Evolutionary conservation across 2,329 filamentous ascomycete genomes (phyloP).

Genomic region (Cordyceps javanica): DNA sequence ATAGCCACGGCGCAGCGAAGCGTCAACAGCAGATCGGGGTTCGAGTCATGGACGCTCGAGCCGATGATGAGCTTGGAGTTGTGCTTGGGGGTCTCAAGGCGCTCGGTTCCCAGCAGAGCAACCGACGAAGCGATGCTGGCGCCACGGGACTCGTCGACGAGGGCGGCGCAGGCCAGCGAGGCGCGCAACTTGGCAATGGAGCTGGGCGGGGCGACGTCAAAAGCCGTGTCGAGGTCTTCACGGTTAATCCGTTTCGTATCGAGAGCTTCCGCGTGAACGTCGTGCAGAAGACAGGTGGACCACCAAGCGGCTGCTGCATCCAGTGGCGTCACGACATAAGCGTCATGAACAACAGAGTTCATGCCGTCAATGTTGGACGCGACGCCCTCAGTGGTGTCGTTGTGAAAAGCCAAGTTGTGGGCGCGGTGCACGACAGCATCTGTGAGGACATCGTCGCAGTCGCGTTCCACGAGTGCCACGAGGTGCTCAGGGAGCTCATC

Average conservation of each 20-base stretch:
- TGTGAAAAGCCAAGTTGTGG: slow-evolving; percentile 86
- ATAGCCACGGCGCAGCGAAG: slow-evolving; percentile 56
- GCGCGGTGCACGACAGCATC: slow-evolving; percentile 75
- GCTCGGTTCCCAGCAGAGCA: slow-evolving; percentile 38
- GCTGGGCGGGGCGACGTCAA: slow-evolving; percentile 68
- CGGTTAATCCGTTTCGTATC: slow-evolving; percentile 22
- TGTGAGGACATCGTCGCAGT: slow-evolving; percentile 76
- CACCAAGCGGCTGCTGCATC: slow-evolving; percentile 91
- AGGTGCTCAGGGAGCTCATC: slow-evolving; percentile 68
- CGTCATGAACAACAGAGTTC: slow-evolving; percentile 79
- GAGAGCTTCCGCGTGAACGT: slow-evolving; percentile 59
- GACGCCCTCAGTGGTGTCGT: slow-evolving; percentile 62
- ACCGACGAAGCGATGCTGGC: slow-evolving; percentile 51
- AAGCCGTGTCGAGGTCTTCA: slow-evolving; percentile 59
- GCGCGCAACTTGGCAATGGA: slow-evolving; percentile 63
- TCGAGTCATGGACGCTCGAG: slow-evolving; percentile 33
- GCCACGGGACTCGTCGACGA: slow-evolving; percentile 48
- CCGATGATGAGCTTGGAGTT: slow-evolving; percentile 39
- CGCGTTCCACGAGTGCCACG: slow-evolving; percentile 65
- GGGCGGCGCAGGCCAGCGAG: slow-evolving; percentile 51
- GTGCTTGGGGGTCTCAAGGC: slow-evolving; percentile 19
- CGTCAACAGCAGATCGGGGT: slow-evolving; percentile 49
- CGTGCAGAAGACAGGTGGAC: slow-evolving; percentile 68
- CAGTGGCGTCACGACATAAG: slow-evolving; percentile 76
- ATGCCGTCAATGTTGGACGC: slow-evolving; percentile 62